Conservation (phyloP, 2,329 filamentous ascomycete genomes). For the Penicillium brasilianum region DNA sequence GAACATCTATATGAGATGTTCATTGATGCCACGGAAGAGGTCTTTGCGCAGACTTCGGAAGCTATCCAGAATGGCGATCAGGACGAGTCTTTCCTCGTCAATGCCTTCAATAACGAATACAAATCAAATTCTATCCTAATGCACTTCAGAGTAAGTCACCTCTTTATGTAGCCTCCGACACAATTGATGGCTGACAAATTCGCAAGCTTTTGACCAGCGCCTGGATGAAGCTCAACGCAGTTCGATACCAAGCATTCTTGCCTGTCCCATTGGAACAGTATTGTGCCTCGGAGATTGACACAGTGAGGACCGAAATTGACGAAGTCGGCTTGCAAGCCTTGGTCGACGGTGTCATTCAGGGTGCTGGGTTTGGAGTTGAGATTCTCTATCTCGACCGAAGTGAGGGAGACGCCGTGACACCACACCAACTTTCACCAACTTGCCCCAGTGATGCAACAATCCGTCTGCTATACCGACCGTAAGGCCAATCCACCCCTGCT, state of each 20-base stretch:
- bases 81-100: conserved; percentile 62
- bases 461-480: conserved; percentile 70
- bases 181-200: conserved; percentile 16
- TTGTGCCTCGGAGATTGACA: conserved; percentile 72
- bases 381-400: conserved; percentile 92
- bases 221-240: conserved; percentile 77
- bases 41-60: conserved; percentile 68
- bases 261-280: conserved; percentile 69
- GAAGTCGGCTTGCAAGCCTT: conserved; percentile 82
- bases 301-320: conserved; percentile 82
- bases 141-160: conserved; percentile 67
- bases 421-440: conserved; percentile 46
- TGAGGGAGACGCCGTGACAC: conserved; percentile 72
- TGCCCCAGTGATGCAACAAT: conserved; percentile 63
- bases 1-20: conserved; percentile 80
- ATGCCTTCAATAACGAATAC: conserved; percentile 74
- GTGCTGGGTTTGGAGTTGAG: conserved; percentile 78
- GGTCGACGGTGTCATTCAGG: conserved; percentile 77
- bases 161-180: not conserved
- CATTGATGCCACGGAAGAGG: conserved; percentile 71
- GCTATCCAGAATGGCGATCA: conserved; percentile 63
- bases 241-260: conserved; percentile 74
- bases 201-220: conserved; percentile 80
- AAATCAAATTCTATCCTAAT: conserved; percentile 79
- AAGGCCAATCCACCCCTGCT: conserved; percentile 22